Conservation (phyloP, 225 moss, liverwort and hornwort species). For the Pleurozium schreberi region DNA sequence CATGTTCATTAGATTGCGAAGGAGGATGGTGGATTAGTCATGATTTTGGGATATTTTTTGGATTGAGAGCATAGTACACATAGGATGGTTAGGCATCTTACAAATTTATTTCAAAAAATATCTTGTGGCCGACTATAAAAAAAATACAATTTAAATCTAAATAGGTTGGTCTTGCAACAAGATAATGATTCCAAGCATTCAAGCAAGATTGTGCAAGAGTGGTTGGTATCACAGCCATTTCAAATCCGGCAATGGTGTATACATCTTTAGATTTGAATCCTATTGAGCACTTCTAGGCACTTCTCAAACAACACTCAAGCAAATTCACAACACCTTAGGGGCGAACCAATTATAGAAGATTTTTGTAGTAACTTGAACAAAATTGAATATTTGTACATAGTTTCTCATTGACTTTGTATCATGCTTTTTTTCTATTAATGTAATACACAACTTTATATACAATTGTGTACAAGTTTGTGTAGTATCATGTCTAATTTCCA, state of each 20-base stretch:
- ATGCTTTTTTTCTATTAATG: no score
- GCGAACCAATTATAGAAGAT: not conserved
- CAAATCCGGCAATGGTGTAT: fast-evolving
- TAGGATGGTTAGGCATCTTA: no score
- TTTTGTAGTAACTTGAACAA: not conserved
- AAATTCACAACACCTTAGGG: fast-evolving
- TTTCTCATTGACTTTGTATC: no score
- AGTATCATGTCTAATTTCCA: no score
- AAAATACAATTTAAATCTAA: not conserved
- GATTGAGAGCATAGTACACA: no score
- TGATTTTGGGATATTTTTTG: no score
- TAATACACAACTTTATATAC: no score
- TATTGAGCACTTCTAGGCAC: not conserved
- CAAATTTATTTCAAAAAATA: not conserved
- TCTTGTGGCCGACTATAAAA: not conserved
- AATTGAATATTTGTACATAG: no score
- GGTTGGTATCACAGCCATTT: not conserved
- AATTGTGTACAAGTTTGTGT: no score
- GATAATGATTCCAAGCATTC: not conserved
- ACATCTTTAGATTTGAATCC: not conserved
- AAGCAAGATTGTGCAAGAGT: not conserved
- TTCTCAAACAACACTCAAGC: fast-evolving
- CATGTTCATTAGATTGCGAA: fast-evolving
- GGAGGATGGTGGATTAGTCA: fast-evolving
- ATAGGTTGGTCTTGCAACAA: not conserved